These are phyloP conservation scores for Anthracocystis setariae DNA, from an alignment of 1,284 basidiomycete species.

Conservation along the genomic window DNA sequence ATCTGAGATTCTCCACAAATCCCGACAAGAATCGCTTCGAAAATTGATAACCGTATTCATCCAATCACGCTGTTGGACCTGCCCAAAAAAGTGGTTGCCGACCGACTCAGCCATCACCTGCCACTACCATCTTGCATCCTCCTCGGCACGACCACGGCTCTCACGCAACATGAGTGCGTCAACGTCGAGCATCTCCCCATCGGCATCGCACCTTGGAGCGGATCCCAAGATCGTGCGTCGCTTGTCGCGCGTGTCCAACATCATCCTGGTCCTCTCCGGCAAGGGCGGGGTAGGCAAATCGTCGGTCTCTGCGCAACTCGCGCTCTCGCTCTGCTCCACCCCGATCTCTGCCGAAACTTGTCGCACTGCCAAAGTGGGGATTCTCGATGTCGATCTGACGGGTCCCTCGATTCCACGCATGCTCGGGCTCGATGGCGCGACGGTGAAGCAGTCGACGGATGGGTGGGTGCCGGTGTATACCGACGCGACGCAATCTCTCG, in stretches of 20 bases:
- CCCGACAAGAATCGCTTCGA: slow-evolving; percentile 2
- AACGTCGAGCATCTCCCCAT: slow-evolving; percentile 19
- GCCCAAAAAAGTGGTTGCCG: neutral
- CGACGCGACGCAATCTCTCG: slow-evolving; percentile 72
- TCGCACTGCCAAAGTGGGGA: slow-evolving; percentile 74
- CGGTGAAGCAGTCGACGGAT: slow-evolving; percentile 80
- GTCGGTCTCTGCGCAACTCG: slow-evolving; percentile 90
- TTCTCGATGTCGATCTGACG: slow-evolving; percentile 95
- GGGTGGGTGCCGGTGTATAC: slow-evolving; percentile 97
- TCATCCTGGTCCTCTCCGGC: slow-evolving; percentile 92
- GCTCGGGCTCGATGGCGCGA: slow-evolving; percentile 88
- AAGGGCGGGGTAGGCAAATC: slow-evolving; percentile 99
- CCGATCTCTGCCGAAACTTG: neutral
- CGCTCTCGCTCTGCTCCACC: slow-evolving; percentile 74
- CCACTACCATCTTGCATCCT: neutral
- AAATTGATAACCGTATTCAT: slow-evolving; percentile 16
- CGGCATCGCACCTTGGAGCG: slow-evolving; percentile 47
- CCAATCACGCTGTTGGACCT: neutral
- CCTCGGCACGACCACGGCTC: no score
- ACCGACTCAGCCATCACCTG: slow-evolving; percentile 9
- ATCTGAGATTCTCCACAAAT: slow-evolving; percentile 6
- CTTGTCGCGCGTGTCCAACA: slow-evolving; percentile 76
- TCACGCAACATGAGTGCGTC: slow-evolving; percentile 27
- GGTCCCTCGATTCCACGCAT: slow-evolving; percentile 97
- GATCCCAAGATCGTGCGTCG: slow-evolving; percentile 63